Percentiles rank a stretch among this genome's conserved stretches.
phyloP scores from a whole-genome alignment of 1,139 yeast genomes.

The Groenewaldozyma sp. region DNA sequence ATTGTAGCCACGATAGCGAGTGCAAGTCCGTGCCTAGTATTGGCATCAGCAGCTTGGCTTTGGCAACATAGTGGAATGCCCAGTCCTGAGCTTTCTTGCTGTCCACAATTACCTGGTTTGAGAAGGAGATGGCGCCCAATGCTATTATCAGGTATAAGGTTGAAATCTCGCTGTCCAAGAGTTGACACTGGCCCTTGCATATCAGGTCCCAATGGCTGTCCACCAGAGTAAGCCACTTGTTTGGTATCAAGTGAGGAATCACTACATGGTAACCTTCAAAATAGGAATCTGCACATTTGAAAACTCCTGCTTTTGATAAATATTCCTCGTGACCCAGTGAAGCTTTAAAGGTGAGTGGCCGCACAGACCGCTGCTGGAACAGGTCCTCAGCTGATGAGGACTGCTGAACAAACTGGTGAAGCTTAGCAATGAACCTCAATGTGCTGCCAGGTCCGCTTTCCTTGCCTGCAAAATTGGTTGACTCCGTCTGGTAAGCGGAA shows the following conservation, averaged over 20 bases:
- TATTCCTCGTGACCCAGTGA: not conserved
- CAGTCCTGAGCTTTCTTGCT: slow-evolving; percentile 7
- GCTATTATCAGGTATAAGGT: slow-evolving; percentile 7
- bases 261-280: slow-evolving; percentile 5
- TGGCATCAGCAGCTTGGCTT: slow-evolving; percentile 5
- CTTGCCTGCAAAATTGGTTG: too few species aligned
- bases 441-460: too few species aligned
- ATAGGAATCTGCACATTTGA: slow-evolving; percentile 7
- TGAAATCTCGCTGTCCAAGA: slow-evolving; percentile 5
- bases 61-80: slow-evolving; percentile 5
- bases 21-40: slow-evolving; percentile 1
- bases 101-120: slow-evolving; percentile 4
- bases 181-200: not conserved
- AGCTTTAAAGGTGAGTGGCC: not conserved
- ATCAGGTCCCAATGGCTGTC: slow-evolving; percentile 7
- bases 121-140: slow-evolving; percentile 8
- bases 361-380: not conserved
- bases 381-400: not conserved
- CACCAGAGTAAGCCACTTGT: slow-evolving; percentile 7
- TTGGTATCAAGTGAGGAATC: slow-evolving; percentile 6
- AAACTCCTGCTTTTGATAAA: slow-evolving; percentile 6
- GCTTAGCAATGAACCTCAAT: not conserved
- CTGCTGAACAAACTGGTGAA: not conserved
- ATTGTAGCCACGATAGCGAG: slow-evolving; percentile 4
- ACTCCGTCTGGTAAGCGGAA: too few species aligned